Evolutionary conservation across 208 protist species (phyloP).

Genomic region (Acanthamoeba lenticulata): DNA sequence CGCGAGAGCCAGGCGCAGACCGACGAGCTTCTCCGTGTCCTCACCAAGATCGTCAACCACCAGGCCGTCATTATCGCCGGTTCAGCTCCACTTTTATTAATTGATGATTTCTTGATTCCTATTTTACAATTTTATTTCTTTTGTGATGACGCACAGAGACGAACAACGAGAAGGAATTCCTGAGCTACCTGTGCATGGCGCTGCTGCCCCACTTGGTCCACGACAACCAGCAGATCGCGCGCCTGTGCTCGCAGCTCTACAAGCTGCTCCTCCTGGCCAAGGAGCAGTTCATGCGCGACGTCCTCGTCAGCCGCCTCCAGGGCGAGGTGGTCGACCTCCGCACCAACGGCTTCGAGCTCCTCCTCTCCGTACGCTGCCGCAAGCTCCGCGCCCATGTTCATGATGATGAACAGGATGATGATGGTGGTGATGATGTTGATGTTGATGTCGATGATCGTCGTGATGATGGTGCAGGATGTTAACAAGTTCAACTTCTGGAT

Average conservation of each 20-base stretch:
- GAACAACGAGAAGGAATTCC: conserved; percentile 54
- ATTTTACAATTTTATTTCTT: neutral
- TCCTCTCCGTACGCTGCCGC: neutral
- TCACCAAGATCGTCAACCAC: conserved; percentile 51
- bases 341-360: conserved; percentile 52
- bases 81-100: neutral
- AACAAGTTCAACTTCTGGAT: conserved; percentile 48
- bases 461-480: neutral
- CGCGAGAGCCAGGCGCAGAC: neutral
- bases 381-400: neutral
- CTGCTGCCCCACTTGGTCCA: conserved; percentile 28
- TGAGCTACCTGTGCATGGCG: conserved; percentile 46
- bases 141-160: neutral
- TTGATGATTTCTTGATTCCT: neutral
- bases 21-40: conserved; percentile 16
- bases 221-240: conserved; percentile 61
- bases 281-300: conserved; percentile 58
- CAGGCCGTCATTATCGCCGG: conserved; percentile 33
- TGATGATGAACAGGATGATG: no score
- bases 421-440: no score
- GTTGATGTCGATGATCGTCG: no score
- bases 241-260: conserved; percentile 28
- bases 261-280: conserved; percentile 62
- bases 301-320: conserved; percentile 32
- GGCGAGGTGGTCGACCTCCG: conserved; percentile 48